Percentiles rank a stretch among this genome's conserved stretches.
phyloP scores from a whole-genome alignment of 2,329 filamentous ascomycete genomes.

The Penicillium verrucosum region DNA sequence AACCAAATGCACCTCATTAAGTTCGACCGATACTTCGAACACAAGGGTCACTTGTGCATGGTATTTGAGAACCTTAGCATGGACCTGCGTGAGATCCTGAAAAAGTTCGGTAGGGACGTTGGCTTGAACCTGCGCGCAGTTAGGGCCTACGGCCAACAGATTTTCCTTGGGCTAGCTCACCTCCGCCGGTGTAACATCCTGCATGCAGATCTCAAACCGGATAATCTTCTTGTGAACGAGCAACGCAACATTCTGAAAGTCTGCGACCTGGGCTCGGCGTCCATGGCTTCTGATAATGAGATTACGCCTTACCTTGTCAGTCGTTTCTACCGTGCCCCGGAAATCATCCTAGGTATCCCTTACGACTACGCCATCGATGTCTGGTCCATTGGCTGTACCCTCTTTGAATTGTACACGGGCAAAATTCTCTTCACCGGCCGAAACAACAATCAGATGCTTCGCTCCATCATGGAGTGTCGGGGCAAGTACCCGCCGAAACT shows the following conservation, averaged over 20 bases:
- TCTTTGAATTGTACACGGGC: slow-evolving; percentile 95
- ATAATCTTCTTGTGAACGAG: slow-evolving; percentile 93
- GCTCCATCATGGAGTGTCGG: slow-evolving; percentile 91
- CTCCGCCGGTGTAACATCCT: slow-evolving; percentile 90
- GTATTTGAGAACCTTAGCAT: slow-evolving; percentile 91
- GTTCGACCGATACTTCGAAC: slow-evolving; percentile 83
- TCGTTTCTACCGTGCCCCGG: slow-evolving; percentile 93
- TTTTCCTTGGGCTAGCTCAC: slow-evolving; percentile 83
- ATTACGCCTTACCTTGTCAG: slow-evolving; percentile 94
- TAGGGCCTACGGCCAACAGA: slow-evolving; percentile 85
- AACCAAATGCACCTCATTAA: slow-evolving; percentile 90
- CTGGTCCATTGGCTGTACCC: slow-evolving; percentile 96
- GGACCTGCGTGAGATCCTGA: slow-evolving; percentile 89
- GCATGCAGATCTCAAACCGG: slow-evolving; percentile 93
- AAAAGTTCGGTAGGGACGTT: slow-evolving; percentile 92
- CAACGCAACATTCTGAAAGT: slow-evolving; percentile 83
- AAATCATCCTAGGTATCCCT: slow-evolving; percentile 94
- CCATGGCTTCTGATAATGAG: slow-evolving; percentile 84
- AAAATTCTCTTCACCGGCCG: slow-evolving; percentile 94
- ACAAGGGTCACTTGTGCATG: slow-evolving; percentile 93
- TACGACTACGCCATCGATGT: slow-evolving; percentile 94
- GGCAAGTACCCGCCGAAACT: slow-evolving; percentile 89
- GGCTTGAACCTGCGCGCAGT: slow-evolving; percentile 88
- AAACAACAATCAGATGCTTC: slow-evolving; percentile 98
- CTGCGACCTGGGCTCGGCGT: slow-evolving; percentile 94